Evolutionary conservation across 2,329 filamentous ascomycete genomes (phyloP), one percentile per base, ranked within the genome.

Genomic region (Atkinsonella texensis): DNA sequence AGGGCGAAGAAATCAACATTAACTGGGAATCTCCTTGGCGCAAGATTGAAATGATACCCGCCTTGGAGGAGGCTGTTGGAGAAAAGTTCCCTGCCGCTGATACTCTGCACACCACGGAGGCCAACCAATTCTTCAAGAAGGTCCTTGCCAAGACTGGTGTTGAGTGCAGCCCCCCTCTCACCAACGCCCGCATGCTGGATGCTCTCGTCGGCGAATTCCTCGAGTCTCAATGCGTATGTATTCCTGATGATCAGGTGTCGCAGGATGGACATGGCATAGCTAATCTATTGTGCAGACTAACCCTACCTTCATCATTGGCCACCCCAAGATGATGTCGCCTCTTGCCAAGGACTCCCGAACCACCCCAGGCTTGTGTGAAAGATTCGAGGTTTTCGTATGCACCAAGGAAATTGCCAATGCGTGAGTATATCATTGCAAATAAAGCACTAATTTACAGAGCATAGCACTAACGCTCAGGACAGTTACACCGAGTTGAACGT

Each of bases 11-110:
- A 53, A 90, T 91, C 71, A 80, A 89, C 54, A 86, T 98, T 62
- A 95, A 98, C 80, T 98, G 93, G 94, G 85, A 90, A 68, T 84
- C 81, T 54, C 94, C 93, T 44, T 98, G 94, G 93, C 83, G 84
- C 68, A 80, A 88, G 56, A 82, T 97, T 48, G 87, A 96, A 68
- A 98, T 98, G 91, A 96, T 98, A 53, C 62, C 68, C 48, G 62
- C 85, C 38, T 80, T 98, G 0, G 93, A 97, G 73, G 83, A 91
- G 71, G 85, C 85, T 12, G 87, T 83, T 1, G 90, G 89, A 60
- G 89, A 95, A 74, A 96, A 87, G 72, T 98, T 98, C 76, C 93
- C 93, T 42, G 80, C 89, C 2, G 84, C 85, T 46, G 85, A 94
- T 60, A 77, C 95, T 68, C 80, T 97, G 11, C 91, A 98, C 74